Evolutionary conservation across 148 eudicot species (phyloP), one percentile per base, ranked within the genome.

Genomic region (Rhododendron griersonianum): DNA sequence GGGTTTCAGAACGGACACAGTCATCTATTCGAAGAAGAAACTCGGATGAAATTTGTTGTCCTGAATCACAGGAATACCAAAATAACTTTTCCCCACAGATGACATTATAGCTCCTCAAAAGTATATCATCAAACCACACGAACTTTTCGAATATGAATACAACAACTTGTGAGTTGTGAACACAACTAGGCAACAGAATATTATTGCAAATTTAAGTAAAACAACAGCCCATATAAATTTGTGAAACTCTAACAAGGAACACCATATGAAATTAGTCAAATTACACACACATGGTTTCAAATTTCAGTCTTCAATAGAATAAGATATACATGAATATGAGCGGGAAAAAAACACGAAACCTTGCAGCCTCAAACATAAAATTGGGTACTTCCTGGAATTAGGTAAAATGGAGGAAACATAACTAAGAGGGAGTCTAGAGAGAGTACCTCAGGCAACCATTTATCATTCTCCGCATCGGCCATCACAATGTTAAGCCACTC

Each of bases 401-500:
- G 9, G 21, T 39, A 48, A 28, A 83, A 83, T 18, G 45, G 28
- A 45, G 2, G 2, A 30, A 71, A 67, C 41, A 47, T 28, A 21
- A 69, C 13, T 41, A 69, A 19, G 63, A 48, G 59, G 16, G 37
- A 83, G 78, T 71, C 15, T 5, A 19, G n/a, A 61, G 23, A 35
- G 41, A 57, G 71, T 93, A 97, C 99, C 99, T 97, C 99, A 71
- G 98, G 99, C 76, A 94, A 82, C 99, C 99, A 97, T 50, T 85
- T 87, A 16, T 93, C 93, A 80, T 97, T 97, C 90, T 94, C 99
- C 0, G 98, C 98, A 90, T 97, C 99, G 80, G 92, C 99, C 98
- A 95, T 93, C 59, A 93, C 98, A 84, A 97, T 87, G 75, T 92
- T 94, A 28, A 97, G 95, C 99, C 99, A 97, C 69, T 93, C 92